Evolutionary conservation across 768 basidiomycete genomes (phyloP).

Genomic region (Boletus sp.): DNA sequence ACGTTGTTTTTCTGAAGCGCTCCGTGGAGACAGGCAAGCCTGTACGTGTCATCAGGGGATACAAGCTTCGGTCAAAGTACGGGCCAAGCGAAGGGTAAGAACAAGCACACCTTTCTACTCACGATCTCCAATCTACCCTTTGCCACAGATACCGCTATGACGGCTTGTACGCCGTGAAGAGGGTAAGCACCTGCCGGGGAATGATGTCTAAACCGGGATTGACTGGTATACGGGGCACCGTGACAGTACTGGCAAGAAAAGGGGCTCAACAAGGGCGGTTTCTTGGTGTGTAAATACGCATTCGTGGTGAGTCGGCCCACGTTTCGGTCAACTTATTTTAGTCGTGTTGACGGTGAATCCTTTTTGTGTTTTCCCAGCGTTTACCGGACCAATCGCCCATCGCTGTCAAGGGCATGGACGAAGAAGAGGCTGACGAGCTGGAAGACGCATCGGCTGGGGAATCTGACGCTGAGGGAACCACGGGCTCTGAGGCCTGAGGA

Average conservation of each 20-base stretch:
- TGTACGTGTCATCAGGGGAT: conserved; percentile 85
- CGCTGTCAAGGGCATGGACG: conserved; percentile 19
- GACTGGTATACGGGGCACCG: background rate
- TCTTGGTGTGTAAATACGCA: conserved; percentile 80
- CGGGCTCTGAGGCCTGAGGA: background rate
- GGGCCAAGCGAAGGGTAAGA: conserved; percentile 75
- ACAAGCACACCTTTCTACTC: background rate
- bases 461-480: conserved; percentile 2
- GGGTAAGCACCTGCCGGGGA: conserved; percentile 36
- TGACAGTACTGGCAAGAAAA: conserved; percentile 73
- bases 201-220: background rate
- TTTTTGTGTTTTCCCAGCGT: conserved; percentile 16
- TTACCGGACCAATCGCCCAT: conserved; percentile 23
- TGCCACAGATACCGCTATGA: conserved; percentile 78
- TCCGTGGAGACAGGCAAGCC: conserved; percentile 82
- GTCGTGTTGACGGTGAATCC: background rate
- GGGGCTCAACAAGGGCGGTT: conserved; percentile 66
- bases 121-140: background rate
- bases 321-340: background rate
- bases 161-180: conserved; percentile 78
- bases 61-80: conserved; percentile 56
- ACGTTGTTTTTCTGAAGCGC: conserved; percentile 37
- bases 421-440: conserved; percentile 3
- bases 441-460: background rate
- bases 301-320: conserved; percentile 56